These are phyloP conservation scores for Tricholoma sp. DNA, from an alignment of 768 basidiomycete species.

Conservation along the genomic window DNA sequence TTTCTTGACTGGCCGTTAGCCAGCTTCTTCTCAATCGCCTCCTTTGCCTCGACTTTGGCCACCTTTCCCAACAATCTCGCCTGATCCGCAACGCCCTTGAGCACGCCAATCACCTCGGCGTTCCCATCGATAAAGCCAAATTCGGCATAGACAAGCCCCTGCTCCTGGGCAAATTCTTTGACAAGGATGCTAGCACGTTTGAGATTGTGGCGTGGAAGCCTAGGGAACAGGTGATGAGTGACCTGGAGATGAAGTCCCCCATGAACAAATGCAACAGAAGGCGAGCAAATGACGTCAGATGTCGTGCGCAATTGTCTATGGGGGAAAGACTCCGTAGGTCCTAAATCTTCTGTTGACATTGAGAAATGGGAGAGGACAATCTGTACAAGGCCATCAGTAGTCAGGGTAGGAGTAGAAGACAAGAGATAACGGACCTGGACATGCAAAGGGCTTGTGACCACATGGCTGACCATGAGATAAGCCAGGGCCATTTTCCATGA, in stretches of 20 bases:
- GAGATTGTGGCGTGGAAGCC: conserved; percentile 91
- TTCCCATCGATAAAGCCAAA: conserved; percentile 91
- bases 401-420: background rate
- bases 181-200: conserved; percentile 77
- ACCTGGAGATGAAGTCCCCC: conserved; percentile 98
- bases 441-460: conserved; percentile 86
- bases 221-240: conserved; percentile 95
- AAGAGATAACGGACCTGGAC: conserved; percentile 63
- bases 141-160: conserved; percentile 83
- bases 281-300: conserved; percentile 87
- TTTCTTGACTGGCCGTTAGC: conserved; percentile 6
- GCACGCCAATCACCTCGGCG: conserved; percentile 72
- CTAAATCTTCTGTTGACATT: conserved; percentile 89
- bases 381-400: conserved; percentile 25
- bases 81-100: conserved; percentile 85
- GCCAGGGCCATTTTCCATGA: conserved; percentile 62
- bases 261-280: conserved; percentile 83
- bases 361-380: conserved; percentile 98
- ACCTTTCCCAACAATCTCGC: conserved; percentile 78
- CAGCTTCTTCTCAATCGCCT: conserved; percentile 51
- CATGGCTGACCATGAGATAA: conserved; percentile 82
- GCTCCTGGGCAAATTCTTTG: conserved; percentile 82
- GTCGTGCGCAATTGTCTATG: conserved; percentile 97
- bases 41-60: conserved; percentile 66
- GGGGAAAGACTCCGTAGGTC: conserved; percentile 86